Percentiles rank a stretch among this genome's conserved stretches.
Evolutionary conservation across 805 yeast genomes (phyloP).

Genomic region (Cyberlindnera suaveolens): DNA sequence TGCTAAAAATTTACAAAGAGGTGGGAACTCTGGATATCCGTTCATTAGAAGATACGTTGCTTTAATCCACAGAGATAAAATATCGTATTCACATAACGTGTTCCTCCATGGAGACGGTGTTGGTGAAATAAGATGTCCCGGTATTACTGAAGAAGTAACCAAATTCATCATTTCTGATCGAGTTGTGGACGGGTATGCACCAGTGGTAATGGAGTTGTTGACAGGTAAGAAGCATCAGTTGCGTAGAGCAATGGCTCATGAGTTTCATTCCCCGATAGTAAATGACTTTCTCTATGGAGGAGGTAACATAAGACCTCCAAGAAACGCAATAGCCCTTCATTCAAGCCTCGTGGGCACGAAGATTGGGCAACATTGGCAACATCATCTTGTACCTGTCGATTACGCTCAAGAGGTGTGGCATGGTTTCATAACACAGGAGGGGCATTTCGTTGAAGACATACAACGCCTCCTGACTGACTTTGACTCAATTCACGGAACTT

Average conservation of each 20-base stretch:
- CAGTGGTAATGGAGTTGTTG: constrained; percentile 26
- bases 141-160: constrained; percentile 4
- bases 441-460: constrained; percentile 21
- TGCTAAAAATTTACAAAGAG: constrained; percentile 25
- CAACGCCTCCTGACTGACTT: constrained; percentile 17
- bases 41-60: constrained; percentile 33
- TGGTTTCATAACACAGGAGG: constrained; percentile 20
- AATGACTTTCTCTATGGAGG: constrained; percentile 25
- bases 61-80: constrained; percentile 3
- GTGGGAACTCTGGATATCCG: constrained; percentile 31
- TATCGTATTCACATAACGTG: neutral
- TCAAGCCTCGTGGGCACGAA: constrained; percentile 28
- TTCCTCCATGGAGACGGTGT: neutral
- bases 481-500: constrained; percentile 7
- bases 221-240: constrained; percentile 39
- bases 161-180: constrained; percentile 8
- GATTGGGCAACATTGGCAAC: constrained; percentile 22
- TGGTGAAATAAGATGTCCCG: no score
- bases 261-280: constrained; percentile 21
- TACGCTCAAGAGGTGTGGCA: constrained; percentile 23
- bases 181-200: constrained; percentile 12
- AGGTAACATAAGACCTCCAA: constrained; percentile 8
- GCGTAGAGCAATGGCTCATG: constrained; percentile 1
- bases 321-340: constrained; percentile 29
- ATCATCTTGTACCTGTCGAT: constrained; percentile 10